Base-by-base conservation (phyloP, 805 yeast species). In the Wickerhamiella azyma region DNA sequence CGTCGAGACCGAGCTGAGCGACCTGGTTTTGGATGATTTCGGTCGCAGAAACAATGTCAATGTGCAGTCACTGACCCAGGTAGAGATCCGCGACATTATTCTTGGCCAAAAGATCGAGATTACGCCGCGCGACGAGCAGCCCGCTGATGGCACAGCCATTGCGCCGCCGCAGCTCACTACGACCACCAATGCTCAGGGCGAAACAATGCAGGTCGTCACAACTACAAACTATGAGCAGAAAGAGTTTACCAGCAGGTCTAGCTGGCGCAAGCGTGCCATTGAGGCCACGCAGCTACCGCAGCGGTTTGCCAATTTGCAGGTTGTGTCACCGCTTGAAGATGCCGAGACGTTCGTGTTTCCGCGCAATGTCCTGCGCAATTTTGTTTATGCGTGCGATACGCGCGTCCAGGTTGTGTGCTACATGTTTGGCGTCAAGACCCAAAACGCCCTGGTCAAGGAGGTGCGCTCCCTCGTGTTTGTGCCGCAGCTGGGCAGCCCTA, bases 171-270 rank as follows among this genome's bases (percentile, higher is more conserved):
- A 80, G 54, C 86, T 85, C 55, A 78, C 94, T 0, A 81, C 79
- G 47, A 82, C 94, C 0, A 78, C 79, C 21, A 92, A 85, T 58
- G 94, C 84, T 2, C 96, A 88, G 57, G 99, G 99, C 29, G 98
- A 92, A 59, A 94, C 88, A 55, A 89, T 92, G 56, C 81, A 83
- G 37, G 89, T 95, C 0, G 95, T 89, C 26, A 86, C 97, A 0
- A 86, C 97, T 0, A 77, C 88, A 14, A 77, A 77, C 51, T 88
- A 83, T 59, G 98, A 86, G 60, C 92, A 85, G 56, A 79, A 77
- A 65, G 66, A 79, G 13, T 92, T 92, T 59, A 70, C 79, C 39
- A 84, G 96, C 1, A 79, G 77, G 59, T 77, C 86, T 30, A 94
- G 86, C 57, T 92, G 99, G 99, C 72, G 97, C 54, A 71, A 72